A percentile compares a stretch with the other conserved stretches of the same genome.
phyloP scores from a whole-genome alignment of 2,329 filamentous ascomycete species.

The Phialophora tarda region DNA sequence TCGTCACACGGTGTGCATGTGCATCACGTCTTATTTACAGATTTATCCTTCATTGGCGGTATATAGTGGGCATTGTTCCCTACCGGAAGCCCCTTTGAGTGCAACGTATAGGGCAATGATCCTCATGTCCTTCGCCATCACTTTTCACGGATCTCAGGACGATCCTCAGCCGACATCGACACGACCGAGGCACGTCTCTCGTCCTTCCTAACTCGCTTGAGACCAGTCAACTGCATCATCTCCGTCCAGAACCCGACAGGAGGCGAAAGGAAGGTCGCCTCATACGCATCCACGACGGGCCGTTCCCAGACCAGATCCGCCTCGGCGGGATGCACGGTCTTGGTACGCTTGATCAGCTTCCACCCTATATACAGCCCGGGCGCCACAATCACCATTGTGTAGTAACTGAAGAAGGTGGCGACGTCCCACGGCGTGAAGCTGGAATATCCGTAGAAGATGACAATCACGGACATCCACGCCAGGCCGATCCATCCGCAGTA shows the following conservation, averaged over 20 bases:
- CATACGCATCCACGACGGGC: conserved; percentile 65
- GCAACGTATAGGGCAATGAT: too few relatives aligned
- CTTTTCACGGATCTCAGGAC: not conserved
- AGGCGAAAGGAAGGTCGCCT: conserved; percentile 56
- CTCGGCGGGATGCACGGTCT: conserved; percentile 11
- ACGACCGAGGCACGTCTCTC: conserved; percentile 18
- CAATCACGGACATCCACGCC: conserved; percentile 67
- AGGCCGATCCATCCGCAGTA: conserved; percentile 53
- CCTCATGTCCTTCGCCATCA: not conserved
- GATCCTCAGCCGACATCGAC: not conserved
- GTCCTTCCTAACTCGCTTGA: conserved; percentile 29
- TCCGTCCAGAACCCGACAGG: conserved; percentile 47
- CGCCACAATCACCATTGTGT: conserved; percentile 30
- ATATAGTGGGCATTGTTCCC: too few relatives aligned
- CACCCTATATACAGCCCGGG: conserved; percentile 27
- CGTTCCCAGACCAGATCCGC: conserved; percentile 65
- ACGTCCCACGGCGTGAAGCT: conserved; percentile 74
- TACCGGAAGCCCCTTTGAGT: too few relatives aligned
- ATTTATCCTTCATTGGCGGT: too few relatives aligned
- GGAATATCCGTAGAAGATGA: conserved; percentile 72
- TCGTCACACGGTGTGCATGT: not conserved
- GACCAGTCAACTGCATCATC: conserved; percentile 36
- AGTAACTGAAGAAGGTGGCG: conserved; percentile 66
- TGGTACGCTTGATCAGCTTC: conserved; percentile 42
- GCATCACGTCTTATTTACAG: not conserved